Evolutionary conservation across 352 stramenopile species (phyloP).

Genomic region (Phytopythium helicoides): DNA sequence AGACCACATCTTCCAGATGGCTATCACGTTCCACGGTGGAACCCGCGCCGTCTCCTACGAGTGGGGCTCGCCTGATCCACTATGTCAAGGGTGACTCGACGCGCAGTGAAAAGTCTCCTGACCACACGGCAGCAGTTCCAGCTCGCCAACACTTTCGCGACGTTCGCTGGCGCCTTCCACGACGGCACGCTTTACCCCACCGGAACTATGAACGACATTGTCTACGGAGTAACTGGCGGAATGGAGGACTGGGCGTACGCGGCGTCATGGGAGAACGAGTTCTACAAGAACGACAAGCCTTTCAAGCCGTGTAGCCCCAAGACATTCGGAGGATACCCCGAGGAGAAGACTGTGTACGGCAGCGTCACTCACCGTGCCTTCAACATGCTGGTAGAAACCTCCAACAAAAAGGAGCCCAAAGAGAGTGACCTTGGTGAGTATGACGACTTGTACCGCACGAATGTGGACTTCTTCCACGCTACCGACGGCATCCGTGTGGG

Average conservation of each 20-base stretch:
- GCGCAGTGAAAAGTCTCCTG: slow-evolving; percentile 74
- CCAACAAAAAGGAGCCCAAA: slow-evolving; percentile 84
- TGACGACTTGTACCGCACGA: slow-evolving; percentile 60
- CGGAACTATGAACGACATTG: slow-evolving; percentile 94
- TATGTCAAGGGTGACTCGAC: slow-evolving; percentile 47
- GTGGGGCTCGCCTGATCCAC: slow-evolving; percentile 94
- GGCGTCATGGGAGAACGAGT: slow-evolving; percentile 83
- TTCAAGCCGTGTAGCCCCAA: slow-evolving; percentile 81
- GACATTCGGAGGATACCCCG: slow-evolving; percentile 89
- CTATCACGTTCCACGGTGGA: slow-evolving; percentile 97
- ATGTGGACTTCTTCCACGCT: slow-evolving; percentile 62
- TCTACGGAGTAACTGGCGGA: slow-evolving; percentile 95
- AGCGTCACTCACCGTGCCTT: slow-evolving; percentile 92
- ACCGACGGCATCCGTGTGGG: slow-evolving; percentile 58
- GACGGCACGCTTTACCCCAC: slow-evolving; percentile 75
- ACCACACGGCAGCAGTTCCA: slow-evolving; percentile 72
- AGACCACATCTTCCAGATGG: slow-evolving; percentile 96
- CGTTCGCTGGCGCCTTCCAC: slow-evolving; percentile 69
- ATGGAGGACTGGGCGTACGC: slow-evolving; percentile 99
- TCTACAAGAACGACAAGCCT: slow-evolving; percentile 33
- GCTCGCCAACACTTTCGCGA: slow-evolving; percentile 54
- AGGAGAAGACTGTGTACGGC: slow-evolving; percentile 92
- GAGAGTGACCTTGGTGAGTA: slow-evolving; percentile 67
- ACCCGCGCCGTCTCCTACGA: slow-evolving; percentile 97
- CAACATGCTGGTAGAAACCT: slow-evolving; percentile 97